Conservation (phyloP, 495 filamentous ascomycete genomes). For the Xylaria sp. region DNA sequence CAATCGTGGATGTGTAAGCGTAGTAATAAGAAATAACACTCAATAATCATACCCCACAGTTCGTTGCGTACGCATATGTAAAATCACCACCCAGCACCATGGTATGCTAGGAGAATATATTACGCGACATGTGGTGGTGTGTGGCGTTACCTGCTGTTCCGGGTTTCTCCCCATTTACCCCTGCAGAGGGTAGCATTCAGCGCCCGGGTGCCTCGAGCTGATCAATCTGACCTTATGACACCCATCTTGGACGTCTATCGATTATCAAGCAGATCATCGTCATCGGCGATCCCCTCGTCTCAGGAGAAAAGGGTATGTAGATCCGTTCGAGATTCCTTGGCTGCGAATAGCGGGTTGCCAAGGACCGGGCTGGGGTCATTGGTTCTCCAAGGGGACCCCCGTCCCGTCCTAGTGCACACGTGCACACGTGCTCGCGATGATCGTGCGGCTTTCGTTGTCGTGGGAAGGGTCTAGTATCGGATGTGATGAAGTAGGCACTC, state of each 20-base stretch:
- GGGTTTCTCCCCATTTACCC: background rate
- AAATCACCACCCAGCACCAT: background rate
- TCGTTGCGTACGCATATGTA: background rate
- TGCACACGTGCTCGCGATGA: constrained; percentile 13
- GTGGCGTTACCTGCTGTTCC: background rate
- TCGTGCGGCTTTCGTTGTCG: background rate
- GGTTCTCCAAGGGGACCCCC: background rate
- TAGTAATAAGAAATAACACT: background rate
- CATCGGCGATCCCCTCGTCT: background rate
- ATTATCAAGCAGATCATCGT: constrained; percentile 16
- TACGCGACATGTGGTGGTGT: constrained; percentile 1
- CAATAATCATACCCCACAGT: background rate
- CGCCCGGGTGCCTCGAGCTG: background rate
- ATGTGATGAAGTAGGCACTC: background rate
- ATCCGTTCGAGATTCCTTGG: constrained; percentile 18
- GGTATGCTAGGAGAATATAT: constrained; percentile 1
- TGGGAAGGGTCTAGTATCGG: background rate
- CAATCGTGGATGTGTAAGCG: background rate
- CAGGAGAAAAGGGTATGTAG: background rate
- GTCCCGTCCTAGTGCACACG: background rate
- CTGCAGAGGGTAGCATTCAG: constrained; percentile 7
- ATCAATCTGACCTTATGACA: constrained; percentile 26
- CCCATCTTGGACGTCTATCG: background rate
- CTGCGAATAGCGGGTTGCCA: background rate
- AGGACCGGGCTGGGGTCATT: background rate